Evolutionary conservation across 257 asterid species (phyloP), one percentile per base, ranked within the genome.

Genomic region (Petunia axillaris): DNA sequence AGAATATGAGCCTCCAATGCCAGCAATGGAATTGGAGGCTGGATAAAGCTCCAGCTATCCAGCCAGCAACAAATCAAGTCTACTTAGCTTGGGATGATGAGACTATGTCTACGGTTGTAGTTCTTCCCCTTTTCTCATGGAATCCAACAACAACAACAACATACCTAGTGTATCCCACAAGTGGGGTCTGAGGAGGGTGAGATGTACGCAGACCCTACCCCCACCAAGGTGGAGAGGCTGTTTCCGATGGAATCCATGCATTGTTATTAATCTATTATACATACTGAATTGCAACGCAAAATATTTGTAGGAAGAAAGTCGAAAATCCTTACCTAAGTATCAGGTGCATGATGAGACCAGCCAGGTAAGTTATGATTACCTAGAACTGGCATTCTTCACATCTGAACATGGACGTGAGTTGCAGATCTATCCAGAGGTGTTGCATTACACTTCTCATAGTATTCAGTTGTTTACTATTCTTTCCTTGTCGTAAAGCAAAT

Each of bases 301-400:
- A 66, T 64, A 25, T 52, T 81, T 82, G 41, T 82, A 94, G 98
- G 98, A 94, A 91, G 98, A 94, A 89, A 90, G 98, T 89, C 91
- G 98, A 87, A 85, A 91, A 90, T 94, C 98, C 82, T 84, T 25
- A 25, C 25, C 25, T 25, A 25, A 25, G 25, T 93, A 94, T 91
- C 98, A 93, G 98, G 97, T 94, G 90, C 98, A 94, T 85, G 98
- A 94, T 86, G 98, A 93, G 89, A 94, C 90, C 87, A 94, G 93
- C 97, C 98, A 94, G 98, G 98, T 94, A 94, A 94, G 98, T 94
- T 88, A 64, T 84, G 67, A 83, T 79, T 79, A 77, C 89, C 88
- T 83, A 14, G 65, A 67, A 70, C 81, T 80, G 71, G 38, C 59
- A 75, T 78, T 82, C 65, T 88, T 84, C 25, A 62, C 64, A 54